These are phyloP conservation scores for Penicillium diatomitis DNA, from an alignment of 495 filamentous ascomycete genomes.

Conservation along the genomic window DNA sequence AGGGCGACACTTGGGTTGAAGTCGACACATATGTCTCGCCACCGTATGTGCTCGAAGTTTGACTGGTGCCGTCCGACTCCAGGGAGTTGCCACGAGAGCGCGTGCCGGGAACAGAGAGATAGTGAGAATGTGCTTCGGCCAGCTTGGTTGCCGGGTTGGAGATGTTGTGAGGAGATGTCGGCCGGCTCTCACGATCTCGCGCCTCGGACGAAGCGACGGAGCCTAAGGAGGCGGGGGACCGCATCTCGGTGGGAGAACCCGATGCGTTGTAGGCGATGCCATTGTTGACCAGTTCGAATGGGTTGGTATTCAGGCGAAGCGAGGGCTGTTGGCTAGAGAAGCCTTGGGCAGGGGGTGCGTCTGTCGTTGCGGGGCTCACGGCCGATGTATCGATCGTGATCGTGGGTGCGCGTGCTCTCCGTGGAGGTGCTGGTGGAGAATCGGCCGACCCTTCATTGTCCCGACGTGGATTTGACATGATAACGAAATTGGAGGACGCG, in stretches of 20 bases:
- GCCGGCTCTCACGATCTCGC: conserved; percentile 60
- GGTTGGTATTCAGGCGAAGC: conserved; percentile 34
- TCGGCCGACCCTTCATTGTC: conserved; percentile 21
- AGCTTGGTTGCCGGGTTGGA: conserved; percentile 56
- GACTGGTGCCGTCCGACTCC: conserved; percentile 48
- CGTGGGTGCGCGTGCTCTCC: conserved; percentile 48
- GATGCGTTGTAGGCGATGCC: conserved; percentile 35
- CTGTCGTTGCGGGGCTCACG: conserved; percentile 36
- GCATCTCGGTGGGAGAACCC: conserved; percentile 50
- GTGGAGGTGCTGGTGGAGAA: conserved; percentile 23
- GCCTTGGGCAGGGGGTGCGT: conserved; percentile 16
- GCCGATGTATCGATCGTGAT: conserved; percentile 72
- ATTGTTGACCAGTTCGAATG: conserved; percentile 30
- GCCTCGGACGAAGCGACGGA: conserved; percentile 62
- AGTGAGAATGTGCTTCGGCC: conserved; percentile 44
- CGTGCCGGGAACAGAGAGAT: conserved; percentile 51
- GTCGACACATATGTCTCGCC: conserved; percentile 40
- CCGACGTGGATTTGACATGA: conserved; percentile 26
- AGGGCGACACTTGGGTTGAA: conserved; percentile 24
- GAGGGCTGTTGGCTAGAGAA: conserved; percentile 34
- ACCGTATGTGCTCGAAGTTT: conserved; percentile 41
- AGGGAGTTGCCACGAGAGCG: conserved; percentile 58
- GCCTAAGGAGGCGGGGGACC: conserved; percentile 43
- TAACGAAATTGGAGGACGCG: conserved; percentile 3
- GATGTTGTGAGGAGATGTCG: conserved; percentile 85